These are phyloP conservation scores for Colletotrichum cuscutae DNA, from an alignment of 2,329 filamentous ascomycete species.

Conservation along the genomic window DNA sequence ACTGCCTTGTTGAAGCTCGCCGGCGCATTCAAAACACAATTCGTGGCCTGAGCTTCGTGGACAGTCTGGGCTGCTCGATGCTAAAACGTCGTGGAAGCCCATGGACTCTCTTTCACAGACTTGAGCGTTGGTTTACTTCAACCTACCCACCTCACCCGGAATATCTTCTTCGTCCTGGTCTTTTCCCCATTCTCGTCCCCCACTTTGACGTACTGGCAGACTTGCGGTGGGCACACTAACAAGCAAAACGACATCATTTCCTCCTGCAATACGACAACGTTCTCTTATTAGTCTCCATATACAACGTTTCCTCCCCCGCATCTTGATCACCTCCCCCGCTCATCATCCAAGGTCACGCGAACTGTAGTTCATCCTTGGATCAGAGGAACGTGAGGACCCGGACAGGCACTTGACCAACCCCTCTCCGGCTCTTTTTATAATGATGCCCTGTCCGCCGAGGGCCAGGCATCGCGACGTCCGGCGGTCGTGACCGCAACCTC, in stretches of 20 bases:
- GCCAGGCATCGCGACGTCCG: not conserved
- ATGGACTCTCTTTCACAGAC: not conserved
- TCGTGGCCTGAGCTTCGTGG: constrained; percentile 19
- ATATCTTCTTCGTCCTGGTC: not conserved
- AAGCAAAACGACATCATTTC: constrained; percentile 20
- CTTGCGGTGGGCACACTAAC: constrained; percentile 1
- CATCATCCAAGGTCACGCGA: constrained; percentile 23
- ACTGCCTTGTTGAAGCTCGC: not conserved
- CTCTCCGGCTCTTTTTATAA: constrained; percentile 1
- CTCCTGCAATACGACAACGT: constrained; percentile 24
- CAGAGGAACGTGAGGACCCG: constrained; percentile 4
- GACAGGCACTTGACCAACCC: not conserved
- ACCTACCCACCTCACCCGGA: not conserved
- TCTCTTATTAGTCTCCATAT: not conserved
- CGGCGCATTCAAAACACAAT: not conserved
- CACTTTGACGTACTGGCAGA: not conserved
- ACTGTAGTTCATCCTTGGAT: constrained; percentile 2
- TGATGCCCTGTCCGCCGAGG: constrained; percentile 14
- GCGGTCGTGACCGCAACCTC: constrained; percentile 7
- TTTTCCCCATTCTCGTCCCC: not conserved
- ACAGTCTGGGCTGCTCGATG: not conserved
- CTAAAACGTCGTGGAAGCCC: constrained; percentile 20
- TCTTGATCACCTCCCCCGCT: constrained; percentile 9
- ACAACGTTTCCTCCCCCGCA: constrained; percentile 27
- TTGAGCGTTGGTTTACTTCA: not conserved